Conservation (phyloP, 2,329 filamentous ascomycete species). For the Aureobasidium sp. region DNA sequence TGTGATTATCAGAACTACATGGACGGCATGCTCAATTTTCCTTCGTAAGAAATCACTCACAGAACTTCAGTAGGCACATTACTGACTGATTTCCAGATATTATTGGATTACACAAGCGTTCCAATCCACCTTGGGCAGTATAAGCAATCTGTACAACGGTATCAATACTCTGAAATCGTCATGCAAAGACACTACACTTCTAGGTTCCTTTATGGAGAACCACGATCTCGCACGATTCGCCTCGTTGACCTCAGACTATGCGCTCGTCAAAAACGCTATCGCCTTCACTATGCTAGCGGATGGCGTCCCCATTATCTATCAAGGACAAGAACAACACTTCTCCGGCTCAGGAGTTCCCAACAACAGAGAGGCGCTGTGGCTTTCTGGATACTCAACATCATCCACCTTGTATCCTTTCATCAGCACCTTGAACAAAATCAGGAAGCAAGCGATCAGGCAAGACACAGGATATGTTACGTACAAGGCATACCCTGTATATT, state of each 20-base stretch:
- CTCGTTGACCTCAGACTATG: constrained; percentile 30
- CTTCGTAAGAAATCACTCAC: constrained; percentile 24
- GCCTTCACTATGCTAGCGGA: constrained; percentile 35
- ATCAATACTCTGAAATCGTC: constrained; percentile 28
- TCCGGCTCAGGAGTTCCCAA: constrained; percentile 28
- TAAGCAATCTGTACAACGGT: constrained; percentile 33
- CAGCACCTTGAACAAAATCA: constrained; percentile 36
- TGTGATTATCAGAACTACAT: constrained; percentile 38
- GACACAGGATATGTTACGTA: constrained; percentile 37
- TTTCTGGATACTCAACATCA: constrained; percentile 34
- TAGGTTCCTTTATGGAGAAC: constrained; percentile 36
- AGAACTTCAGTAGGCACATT: constrained; percentile 8
- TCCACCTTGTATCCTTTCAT: constrained; percentile 36
- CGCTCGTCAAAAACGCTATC: constrained; percentile 34
- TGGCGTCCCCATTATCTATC: constrained; percentile 38
- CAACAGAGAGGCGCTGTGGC: constrained; percentile 37
- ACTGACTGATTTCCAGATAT: constrained; percentile 29
- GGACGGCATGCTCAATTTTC: constrained; percentile 41
- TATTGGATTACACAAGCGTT: constrained; percentile 34
- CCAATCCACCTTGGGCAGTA: constrained; percentile 29
- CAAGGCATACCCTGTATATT: constrained; percentile 38
- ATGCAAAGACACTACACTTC: constrained; percentile 34
- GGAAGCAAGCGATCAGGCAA: constrained; percentile 36
- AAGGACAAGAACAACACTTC: constrained; percentile 39
- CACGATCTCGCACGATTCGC: constrained; percentile 37